Evolutionary conservation across 192 early-diverging fungal genomes (phyloP).

Genomic region (Irineochytrium annulatum): DNA sequence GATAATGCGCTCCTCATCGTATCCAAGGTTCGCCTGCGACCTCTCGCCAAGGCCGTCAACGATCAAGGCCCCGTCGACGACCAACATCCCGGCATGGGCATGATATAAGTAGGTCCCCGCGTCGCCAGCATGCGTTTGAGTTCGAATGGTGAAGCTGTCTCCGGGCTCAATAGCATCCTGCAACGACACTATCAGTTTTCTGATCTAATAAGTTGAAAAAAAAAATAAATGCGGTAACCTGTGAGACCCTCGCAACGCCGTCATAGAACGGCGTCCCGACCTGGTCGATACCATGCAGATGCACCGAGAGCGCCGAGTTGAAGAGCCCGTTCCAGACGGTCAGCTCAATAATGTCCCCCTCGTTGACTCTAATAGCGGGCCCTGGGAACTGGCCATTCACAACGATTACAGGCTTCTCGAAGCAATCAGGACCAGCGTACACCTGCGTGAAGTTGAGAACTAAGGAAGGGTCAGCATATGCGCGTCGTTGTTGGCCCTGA

Average conservation of each 20-base stretch:
- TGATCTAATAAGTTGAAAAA: too few species aligned
- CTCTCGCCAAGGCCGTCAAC: background rate
- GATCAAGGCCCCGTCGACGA: background rate
- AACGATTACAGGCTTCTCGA: background rate
- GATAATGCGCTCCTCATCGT: background rate
- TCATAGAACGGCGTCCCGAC: conserved; percentile 45
- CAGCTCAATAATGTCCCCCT: background rate
- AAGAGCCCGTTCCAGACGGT: conserved; percentile 14
- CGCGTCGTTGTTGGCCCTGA: too few species aligned
- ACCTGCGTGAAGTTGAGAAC: background rate
- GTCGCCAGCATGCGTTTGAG: background rate
- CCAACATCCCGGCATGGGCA: background rate
- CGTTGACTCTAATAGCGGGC: background rate
- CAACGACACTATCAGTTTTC: too few species aligned
- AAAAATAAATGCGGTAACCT: too few species aligned
- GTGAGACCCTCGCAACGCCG: conserved; percentile 9
- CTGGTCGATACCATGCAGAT: conserved; percentile 73
- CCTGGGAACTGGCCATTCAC: background rate
- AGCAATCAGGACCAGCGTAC: background rate
- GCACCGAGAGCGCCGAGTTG: conserved; percentile 27
- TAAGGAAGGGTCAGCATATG: too few species aligned
- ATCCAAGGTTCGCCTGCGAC: background rate
- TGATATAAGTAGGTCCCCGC: conserved; percentile 5
- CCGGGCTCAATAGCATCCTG: background rate
- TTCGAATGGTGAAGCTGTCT: background rate